These are phyloP conservation scores for Tephrocybe rancida DNA, from an alignment of 768 basidiomycete genomes.

Conservation along the genomic window DNA sequence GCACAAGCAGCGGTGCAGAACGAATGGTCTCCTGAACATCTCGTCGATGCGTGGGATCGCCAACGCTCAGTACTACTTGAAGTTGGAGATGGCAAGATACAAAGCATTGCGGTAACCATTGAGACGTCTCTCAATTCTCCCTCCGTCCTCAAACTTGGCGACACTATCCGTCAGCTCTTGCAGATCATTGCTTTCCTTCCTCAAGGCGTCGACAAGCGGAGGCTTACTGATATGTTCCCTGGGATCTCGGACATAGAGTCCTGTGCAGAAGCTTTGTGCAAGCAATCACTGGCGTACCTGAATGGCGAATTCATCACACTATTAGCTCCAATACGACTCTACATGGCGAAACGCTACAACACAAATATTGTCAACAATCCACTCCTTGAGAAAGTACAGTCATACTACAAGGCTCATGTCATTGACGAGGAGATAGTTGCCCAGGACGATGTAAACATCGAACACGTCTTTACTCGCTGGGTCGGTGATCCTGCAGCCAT, in stretches of 20 bases:
- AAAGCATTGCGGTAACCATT: conserved; percentile 14
- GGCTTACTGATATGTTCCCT: conserved; percentile 3
- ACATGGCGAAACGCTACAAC: conserved; percentile 1
- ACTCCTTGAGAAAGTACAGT: neutral
- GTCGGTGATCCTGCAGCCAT: neutral
- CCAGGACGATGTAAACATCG: conserved; percentile 10
- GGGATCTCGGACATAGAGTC: neutral
- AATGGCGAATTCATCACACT: conserved; percentile 11
- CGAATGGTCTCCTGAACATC: conserved; percentile 12
- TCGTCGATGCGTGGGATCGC: conserved; percentile 13
- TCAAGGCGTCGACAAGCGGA: conserved; percentile 5
- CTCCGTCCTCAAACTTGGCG: conserved; percentile 7
- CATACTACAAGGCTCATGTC: conserved; percentile 6
- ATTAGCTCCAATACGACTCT: conserved; percentile 17
- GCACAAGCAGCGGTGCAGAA: conserved; percentile 17
- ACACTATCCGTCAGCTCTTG: neutral
- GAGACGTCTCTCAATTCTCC: conserved; percentile 14
- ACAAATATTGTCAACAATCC: neutral
- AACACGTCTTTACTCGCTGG: conserved; percentile 8
- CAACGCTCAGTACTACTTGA: conserved; percentile 7
- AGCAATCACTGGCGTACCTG: conserved; percentile 9
- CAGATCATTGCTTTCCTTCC: conserved; percentile 14
- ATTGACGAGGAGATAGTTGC: neutral
- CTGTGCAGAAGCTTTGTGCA: conserved; percentile 6
- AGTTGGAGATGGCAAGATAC: conserved; percentile 7